A percentile compares a stretch with the other conserved stretches of the same genome.
Evolutionary conservation across 495 filamentous ascomycete species (phyloP).

Genomic region (Penicillium cataractarum): DNA sequence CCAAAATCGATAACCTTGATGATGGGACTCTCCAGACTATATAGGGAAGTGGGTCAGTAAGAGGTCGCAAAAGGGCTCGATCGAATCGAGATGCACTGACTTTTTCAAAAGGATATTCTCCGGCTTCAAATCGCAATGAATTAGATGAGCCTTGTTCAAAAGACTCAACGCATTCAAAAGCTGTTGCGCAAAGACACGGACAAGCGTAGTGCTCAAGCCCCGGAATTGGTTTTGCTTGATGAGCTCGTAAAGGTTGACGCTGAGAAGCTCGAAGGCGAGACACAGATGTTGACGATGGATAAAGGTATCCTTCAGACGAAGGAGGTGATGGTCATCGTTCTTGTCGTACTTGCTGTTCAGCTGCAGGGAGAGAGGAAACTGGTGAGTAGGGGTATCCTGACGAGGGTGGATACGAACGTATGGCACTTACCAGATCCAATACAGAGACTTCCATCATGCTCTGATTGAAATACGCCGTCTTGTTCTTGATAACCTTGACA

Average conservation of each 20-base stretch:
- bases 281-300: slow-evolving; percentile 98
- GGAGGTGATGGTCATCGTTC: slow-evolving; percentile 97
- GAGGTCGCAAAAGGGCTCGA: too few species aligned
- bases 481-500: slow-evolving; percentile 99
- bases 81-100: slow-evolving; percentile 47
- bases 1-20: slow-evolving; percentile 99
- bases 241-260: slow-evolving; percentile 97
- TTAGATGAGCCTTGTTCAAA: slow-evolving; percentile 93
- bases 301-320: slow-evolving; percentile 96
- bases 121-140: slow-evolving; percentile 98
- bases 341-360: slow-evolving; percentile 98
- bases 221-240: slow-evolving; percentile 99
- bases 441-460: slow-evolving; percentile 99
- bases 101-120: slow-evolving; percentile 99
- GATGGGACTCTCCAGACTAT: slow-evolving; percentile 91
- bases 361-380: slow-evolving; percentile 46
- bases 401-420: not conserved
- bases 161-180: slow-evolving; percentile 89
- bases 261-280: slow-evolving; percentile 94
- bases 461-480: slow-evolving; percentile 99
- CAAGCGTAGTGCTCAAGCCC: slow-evolving; percentile 94
- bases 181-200: slow-evolving; percentile 98
- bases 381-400: slow-evolving; percentile 27
- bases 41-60: not conserved
- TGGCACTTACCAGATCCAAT: slow-evolving; percentile 77